A percentile compares a stretch with the other conserved stretches of the same genome.
Evolutionary conservation across 495 filamentous ascomycete species (phyloP).

Genomic region (Terfezia boudieri): DNA sequence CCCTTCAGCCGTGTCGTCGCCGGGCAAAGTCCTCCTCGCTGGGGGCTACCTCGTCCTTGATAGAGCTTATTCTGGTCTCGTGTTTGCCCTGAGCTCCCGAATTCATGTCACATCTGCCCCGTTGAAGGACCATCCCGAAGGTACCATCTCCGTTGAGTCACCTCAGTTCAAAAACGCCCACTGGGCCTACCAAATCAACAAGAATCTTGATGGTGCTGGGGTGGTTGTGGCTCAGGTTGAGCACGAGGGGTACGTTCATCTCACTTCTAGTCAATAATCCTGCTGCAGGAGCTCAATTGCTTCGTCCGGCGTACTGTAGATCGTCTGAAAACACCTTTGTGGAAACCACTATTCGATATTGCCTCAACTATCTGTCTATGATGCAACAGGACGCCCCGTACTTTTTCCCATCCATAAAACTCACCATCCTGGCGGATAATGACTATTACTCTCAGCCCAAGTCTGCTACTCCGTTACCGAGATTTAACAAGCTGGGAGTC

Average conservation of each 20-base stretch:
- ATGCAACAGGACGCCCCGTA: slow-evolving; percentile 29
- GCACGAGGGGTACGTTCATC: slow-evolving; percentile 38
- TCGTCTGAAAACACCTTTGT: slow-evolving; percentile 54
- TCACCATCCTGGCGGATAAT: slow-evolving; percentile 83
- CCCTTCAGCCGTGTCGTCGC: slow-evolving; percentile 51
- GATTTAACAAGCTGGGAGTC: slow-evolving; percentile 59
- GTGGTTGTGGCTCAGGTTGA: slow-evolving; percentile 49
- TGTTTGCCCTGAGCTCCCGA: slow-evolving; percentile 82
- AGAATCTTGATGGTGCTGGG: slow-evolving; percentile 35
- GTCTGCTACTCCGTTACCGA: slow-evolving; percentile 20
- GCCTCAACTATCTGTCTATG: slow-evolving; percentile 50
- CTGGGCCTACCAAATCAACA: slow-evolving; percentile 66
- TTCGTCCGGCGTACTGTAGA: neutral
- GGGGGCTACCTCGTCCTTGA: slow-evolving; percentile 93
- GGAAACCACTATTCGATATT: slow-evolving; percentile 71
- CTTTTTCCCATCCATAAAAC: slow-evolving; percentile 32
- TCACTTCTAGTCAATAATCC: neutral
- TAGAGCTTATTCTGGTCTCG: slow-evolving; percentile 62
- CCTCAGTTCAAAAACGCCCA: slow-evolving; percentile 72
- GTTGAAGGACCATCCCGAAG: neutral
- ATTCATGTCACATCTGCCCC: slow-evolving; percentile 60
- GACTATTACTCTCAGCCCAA: slow-evolving; percentile 80
- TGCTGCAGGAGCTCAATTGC: no score
- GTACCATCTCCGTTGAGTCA: slow-evolving; percentile 44
- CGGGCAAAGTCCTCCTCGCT: slow-evolving; percentile 84